Conservation (phyloP, 2,329 filamentous ascomycete genomes). For the Fusarium cicatricum region DNA sequence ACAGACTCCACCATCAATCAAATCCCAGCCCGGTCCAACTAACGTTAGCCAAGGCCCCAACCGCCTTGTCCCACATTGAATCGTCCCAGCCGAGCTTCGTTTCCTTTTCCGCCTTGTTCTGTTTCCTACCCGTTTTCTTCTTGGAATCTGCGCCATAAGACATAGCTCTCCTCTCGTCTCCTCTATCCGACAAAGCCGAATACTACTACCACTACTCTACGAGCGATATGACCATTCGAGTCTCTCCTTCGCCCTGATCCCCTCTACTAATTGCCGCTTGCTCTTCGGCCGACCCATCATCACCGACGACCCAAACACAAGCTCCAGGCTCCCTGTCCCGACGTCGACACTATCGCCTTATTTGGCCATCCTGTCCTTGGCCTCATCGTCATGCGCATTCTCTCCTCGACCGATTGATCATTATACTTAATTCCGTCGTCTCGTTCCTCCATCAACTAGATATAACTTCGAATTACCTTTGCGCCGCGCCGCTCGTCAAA, state of each 20-base stretch:
- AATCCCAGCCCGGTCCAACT: constrained; percentile 4
- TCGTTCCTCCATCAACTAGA: constrained; percentile 8
- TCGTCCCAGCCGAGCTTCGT: constrained; percentile 18
- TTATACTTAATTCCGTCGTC: constrained; percentile 18
- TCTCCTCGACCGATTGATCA: constrained; percentile 25
- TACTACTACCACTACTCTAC: constrained; percentile 9
- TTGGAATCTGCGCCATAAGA: constrained; percentile 11
- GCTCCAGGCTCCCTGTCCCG: constrained; percentile 9
- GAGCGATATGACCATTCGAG: constrained; percentile 2
- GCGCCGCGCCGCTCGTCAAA: constrained; percentile 18
- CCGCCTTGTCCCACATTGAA: constrained; percentile 20
- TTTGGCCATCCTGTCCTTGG: constrained; percentile 22
- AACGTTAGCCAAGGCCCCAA: constrained; percentile 13
- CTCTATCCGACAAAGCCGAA: constrained; percentile 27
- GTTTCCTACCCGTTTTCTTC: constrained; percentile 18
- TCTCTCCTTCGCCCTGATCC: background rate
- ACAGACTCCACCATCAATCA: background rate
- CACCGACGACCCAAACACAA: constrained; percentile 4
- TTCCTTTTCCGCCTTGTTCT: background rate
- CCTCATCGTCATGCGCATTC: constrained; percentile 25
- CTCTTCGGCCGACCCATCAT: constrained; percentile 2
- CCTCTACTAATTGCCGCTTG: constrained; percentile 8
- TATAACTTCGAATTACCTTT: constrained; percentile 27
- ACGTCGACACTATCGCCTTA: constrained; percentile 7
- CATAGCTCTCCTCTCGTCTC: constrained; percentile 7